Percentiles rank a stretch among this genome's conserved stretches.
Evolutionary conservation across 495 filamentous ascomycete genomes (phyloP).

Genomic region (Symbiotaphrina buchneri): DNA sequence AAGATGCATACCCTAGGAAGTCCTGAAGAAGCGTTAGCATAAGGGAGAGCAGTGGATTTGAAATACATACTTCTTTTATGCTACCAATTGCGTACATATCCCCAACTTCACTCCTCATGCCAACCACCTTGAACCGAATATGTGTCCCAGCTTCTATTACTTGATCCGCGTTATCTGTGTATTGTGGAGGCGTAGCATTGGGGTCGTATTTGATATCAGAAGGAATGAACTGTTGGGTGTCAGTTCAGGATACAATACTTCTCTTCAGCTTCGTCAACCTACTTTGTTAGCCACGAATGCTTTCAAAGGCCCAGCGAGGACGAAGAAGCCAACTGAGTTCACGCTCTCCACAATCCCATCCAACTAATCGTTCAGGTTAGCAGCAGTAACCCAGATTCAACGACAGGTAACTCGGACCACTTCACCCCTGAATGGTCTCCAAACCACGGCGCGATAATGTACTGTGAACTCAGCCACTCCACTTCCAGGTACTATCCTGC

Average conservation of each 20-base stretch:
- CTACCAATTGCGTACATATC: slow-evolving; percentile 92
- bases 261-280: slow-evolving; percentile 12
- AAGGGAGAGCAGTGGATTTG: neutral
- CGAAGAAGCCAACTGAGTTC: slow-evolving; percentile 82
- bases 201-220: slow-evolving; percentile 81
- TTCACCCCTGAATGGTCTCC: slow-evolving; percentile 91
- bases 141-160: slow-evolving; percentile 87
- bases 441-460: slow-evolving; percentile 85
- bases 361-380: slow-evolving; percentile 28
- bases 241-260: neutral
- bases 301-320: slow-evolving; percentile 64
- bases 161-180: slow-evolving; percentile 71
- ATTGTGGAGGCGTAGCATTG: slow-evolving; percentile 68
- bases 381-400: no score
- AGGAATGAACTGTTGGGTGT: slow-evolving; percentile 54
- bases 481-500: slow-evolving; percentile 70
- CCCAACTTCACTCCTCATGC: slow-evolving; percentile 73
- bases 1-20: slow-evolving; percentile 30
- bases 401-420: slow-evolving; percentile 40
- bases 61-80: slow-evolving; percentile 47
- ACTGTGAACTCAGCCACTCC: slow-evolving; percentile 88
- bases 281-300: slow-evolving; percentile 82
- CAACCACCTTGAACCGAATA: slow-evolving; percentile 80
- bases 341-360: slow-evolving; percentile 82
- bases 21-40: slow-evolving; percentile 14